Evolutionary conservation across 2,329 filamentous ascomycete genomes (phyloP), one percentile per base, ranked within the genome.

Genomic region (Ophiostoma himal-ulmi): DNA sequence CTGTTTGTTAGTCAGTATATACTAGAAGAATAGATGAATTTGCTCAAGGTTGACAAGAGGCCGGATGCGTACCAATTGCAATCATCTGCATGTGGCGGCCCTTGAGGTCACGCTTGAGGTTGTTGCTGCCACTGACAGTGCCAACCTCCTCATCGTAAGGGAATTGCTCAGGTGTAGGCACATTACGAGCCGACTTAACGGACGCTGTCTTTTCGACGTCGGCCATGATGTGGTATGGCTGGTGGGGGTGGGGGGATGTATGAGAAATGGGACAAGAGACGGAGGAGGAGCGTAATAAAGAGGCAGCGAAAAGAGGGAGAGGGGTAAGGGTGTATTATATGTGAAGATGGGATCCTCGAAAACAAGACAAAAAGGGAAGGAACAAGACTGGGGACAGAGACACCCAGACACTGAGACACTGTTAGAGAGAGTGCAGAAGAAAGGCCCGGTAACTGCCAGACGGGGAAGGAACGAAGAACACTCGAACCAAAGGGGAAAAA

Each of bases 81-180:
- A 83, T 82, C 81, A 83, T 82, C 72, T 83, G 81, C 80, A 82
- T 80, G 73, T 82, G 81, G 22, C 81, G 78, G 70, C 76, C 74
- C 72, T 76, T 77, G 30, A 82, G 74, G 67, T 79, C 77, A 41
- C 79, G 78, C 69, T 78, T 75, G 69, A 82, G 77, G n/a, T 74
- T 73, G 71, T 57, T n/a, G 54, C 30, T 30, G 66, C 14, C 41
- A 34, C 5, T 44, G 70, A 80, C 76, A 57, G 78, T 75, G 52
- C 77, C 79, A 68, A 78, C 77, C 73, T 79, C 80, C 72, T 80
- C 76, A 73, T 81, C 80, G 48, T 69, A 72, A 34, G 73, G 70
- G 26, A 73, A 70, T 11, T 36, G 69, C 13, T 52, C 48, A 22
- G 68, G 37, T 8, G 37, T 34, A 8, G 22, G 65, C n/a, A 22